A percentile compares a stretch with the other conserved stretches of the same genome.
Evolutionary conservation across 176 grass and related monocot genomes (phyloP).

Genomic region (Carex littledalei): DNA sequence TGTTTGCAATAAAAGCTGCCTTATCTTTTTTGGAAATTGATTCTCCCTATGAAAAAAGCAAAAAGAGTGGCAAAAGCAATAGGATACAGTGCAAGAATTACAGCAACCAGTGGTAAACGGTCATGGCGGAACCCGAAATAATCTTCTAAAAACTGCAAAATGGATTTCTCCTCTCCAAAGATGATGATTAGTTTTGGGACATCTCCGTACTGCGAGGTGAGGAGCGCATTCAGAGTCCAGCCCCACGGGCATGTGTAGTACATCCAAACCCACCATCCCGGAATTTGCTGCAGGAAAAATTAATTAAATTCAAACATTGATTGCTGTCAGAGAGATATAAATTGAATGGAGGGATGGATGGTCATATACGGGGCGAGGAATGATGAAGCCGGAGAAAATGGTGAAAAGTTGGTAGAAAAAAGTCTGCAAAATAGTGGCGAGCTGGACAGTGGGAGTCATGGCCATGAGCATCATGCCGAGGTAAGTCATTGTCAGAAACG

Average conservation of each 20-base stretch:
- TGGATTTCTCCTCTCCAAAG: conserved; percentile 49
- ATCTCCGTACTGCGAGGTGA: conserved; percentile 69
- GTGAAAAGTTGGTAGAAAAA: conserved; percentile 45
- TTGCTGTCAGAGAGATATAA: no score
- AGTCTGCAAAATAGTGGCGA: conserved; percentile 47
- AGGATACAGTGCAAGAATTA: conserved; percentile 40
- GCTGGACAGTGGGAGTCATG: conserved; percentile 45
- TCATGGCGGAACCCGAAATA: conserved; percentile 57
- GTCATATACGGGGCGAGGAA: conserved; percentile 54
- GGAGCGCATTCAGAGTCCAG: conserved; percentile 57
- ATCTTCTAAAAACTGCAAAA: conserved; percentile 41
- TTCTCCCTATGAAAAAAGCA: conserved; percentile 46
- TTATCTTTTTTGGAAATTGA: conserved; percentile 69
- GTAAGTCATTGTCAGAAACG: conserved; percentile 50
- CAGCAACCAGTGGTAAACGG: conserved; percentile 31
- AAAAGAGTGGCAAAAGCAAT: conserved; percentile 46
- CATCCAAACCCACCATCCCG: conserved; percentile 81
- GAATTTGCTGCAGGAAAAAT: conserved; percentile 64
- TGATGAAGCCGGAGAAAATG: conserved; percentile 51
- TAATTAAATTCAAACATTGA: neutral
- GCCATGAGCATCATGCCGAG: conserved; percentile 66
- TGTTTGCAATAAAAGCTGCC: no score
- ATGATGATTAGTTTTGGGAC: conserved; percentile 9
- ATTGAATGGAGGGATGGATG: neutral
- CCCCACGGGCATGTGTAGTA: conserved; percentile 49